These are phyloP conservation scores for Phytophthora sojae DNA, from an alignment of 352 stramenopile species.

Conservation along the genomic window DNA sequence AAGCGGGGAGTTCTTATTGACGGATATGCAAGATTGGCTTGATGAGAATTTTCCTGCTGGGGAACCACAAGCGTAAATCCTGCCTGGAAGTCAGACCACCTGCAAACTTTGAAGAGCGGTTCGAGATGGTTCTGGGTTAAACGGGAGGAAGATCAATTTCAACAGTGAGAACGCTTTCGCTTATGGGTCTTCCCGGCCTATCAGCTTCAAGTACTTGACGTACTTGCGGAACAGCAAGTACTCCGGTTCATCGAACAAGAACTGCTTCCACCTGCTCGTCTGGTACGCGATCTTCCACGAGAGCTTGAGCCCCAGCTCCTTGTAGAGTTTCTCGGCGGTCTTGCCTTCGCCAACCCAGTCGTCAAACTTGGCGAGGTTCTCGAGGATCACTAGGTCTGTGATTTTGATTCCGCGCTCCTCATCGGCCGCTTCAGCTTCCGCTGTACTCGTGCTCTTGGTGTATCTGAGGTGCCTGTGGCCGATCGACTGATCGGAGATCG, in stretches of 20 bases:
- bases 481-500: background rate
- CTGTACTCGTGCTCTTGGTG: background rate
- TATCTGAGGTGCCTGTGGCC: background rate
- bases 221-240: constrained; percentile 10
- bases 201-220: constrained; percentile 11
- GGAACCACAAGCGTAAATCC: background rate
- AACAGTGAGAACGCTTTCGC: background rate
- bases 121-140: too few relatives aligned
- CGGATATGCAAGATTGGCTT: constrained; percentile 2
- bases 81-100: too few relatives aligned
- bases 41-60: background rate
- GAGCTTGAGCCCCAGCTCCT: constrained; percentile 10
- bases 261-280: background rate
- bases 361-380: constrained; percentile 11
- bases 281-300: constrained; percentile 10
- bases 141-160: background rate
- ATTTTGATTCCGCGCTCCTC: background rate
- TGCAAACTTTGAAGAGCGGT: too few relatives aligned
- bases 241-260: constrained; percentile 7
- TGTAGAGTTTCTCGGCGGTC: background rate
- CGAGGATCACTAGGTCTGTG: constrained; percentile 1
- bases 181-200: constrained; percentile 1
- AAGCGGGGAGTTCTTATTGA: background rate
- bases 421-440: background rate
- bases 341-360: constrained; percentile 4